These are phyloP conservation scores for Alnus glutinosa DNA, from an alignment of 306 rosid genomes.

Conservation along the genomic window DNA sequence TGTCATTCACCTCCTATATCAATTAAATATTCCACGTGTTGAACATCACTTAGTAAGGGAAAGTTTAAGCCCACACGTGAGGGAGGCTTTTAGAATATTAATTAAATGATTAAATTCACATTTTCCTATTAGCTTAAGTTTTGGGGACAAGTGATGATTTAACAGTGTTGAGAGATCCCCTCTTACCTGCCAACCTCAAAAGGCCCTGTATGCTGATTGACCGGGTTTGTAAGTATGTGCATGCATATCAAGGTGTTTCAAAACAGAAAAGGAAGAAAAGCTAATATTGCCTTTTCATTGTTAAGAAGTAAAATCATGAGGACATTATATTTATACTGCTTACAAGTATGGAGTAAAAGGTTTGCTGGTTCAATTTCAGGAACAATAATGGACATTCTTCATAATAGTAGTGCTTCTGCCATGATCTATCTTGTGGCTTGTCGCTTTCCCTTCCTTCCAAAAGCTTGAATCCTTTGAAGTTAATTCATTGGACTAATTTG, in stretches of 20 bases:
- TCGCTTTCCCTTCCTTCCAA: slow-evolving; percentile 3
- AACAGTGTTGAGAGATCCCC: background rate
- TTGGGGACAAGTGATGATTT: no score
- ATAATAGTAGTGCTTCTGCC: slow-evolving; percentile 20
- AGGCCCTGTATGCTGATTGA: background rate
- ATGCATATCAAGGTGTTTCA: background rate
- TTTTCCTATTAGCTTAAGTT: no score
- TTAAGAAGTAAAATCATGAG: background rate
- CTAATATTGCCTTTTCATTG: background rate
- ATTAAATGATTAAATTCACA: no score
- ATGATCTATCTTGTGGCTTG: background rate
- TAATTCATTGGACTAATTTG: slow-evolving; percentile 25
- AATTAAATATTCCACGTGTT: no score
- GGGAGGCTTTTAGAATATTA: no score
- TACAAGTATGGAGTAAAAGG: background rate
- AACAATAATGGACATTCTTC: slow-evolving; percentile 9
- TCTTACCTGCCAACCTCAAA: slow-evolving; percentile 1
- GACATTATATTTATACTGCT: background rate
- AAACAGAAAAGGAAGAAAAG: background rate
- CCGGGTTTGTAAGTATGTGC: background rate
- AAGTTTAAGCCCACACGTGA: no score
- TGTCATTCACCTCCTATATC: no score
- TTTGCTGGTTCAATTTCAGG: slow-evolving; percentile 9
- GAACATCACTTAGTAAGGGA: no score
- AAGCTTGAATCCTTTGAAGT: background rate